Percentiles rank a stretch among this genome's conserved stretches.
Evolutionary conservation across 306 rosid genomes (phyloP).

Genomic region (Sindora glabra): DNA sequence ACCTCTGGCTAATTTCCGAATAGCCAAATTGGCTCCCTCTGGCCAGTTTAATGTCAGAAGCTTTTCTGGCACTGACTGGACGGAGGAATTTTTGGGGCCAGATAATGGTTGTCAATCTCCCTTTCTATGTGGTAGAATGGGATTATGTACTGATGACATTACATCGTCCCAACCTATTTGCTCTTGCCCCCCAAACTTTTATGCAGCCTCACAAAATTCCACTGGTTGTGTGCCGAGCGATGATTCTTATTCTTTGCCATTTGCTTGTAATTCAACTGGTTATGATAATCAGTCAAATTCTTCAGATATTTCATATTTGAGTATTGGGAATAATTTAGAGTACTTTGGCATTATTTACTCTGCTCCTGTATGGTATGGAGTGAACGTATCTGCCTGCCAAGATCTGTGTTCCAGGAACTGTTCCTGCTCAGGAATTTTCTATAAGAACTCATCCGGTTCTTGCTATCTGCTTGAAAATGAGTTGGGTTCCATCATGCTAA

Average conservation of each 20-base stretch:
- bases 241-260: conserved; percentile 44
- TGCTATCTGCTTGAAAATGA: conserved; percentile 53
- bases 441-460: conserved; percentile 49
- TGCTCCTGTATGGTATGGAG: conserved; percentile 32
- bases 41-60: conserved; percentile 56
- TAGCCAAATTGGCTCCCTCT: conserved; percentile 46
- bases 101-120: conserved; percentile 54
- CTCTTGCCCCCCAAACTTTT: conserved; percentile 68
- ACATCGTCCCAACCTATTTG: conserved; percentile 39
- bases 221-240: conserved; percentile 56
- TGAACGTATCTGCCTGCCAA: conserved; percentile 48
- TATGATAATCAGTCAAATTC: conserved; percentile 22
- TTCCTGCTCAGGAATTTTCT: conserved; percentile 73
- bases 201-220: conserved; percentile 23
- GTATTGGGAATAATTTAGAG: conserved; percentile 41
- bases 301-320: conserved; percentile 42
- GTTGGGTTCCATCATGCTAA: conserved; percentile 52
- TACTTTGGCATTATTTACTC: conserved; percentile 49
- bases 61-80: conserved; percentile 36
- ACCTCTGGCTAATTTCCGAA: conserved; percentile 39
- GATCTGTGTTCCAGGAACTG: conserved; percentile 58
- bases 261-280: conserved; percentile 39
- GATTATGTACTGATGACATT: conserved; percentile 42
- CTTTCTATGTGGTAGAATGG: conserved; percentile 54
- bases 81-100: conserved; percentile 61